Conservation (phyloP, 2,329 filamentous ascomycete genomes). For the Teratosphaeriaceae sp. region DNA sequence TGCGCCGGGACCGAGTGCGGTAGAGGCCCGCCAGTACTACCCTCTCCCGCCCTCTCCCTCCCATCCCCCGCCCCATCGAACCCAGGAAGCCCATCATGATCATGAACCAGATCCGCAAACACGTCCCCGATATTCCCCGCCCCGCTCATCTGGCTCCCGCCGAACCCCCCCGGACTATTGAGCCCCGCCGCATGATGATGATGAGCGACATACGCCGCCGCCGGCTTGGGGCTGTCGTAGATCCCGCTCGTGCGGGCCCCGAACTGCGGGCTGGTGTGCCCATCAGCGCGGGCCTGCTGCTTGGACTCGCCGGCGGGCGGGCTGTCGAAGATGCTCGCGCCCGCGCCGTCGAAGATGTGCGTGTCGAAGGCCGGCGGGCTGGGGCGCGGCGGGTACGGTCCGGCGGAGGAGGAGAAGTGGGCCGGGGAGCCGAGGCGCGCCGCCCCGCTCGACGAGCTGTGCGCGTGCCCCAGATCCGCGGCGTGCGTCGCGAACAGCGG, state of each 20-base stretch:
- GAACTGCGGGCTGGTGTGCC: conserved; percentile 6
- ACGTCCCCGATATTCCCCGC: conserved; percentile 27
- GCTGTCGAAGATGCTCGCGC: conserved; percentile 23
- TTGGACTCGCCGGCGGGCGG: conserved; percentile 9
- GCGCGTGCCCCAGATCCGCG: too few species aligned
- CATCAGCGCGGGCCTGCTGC: conserved; percentile 2
- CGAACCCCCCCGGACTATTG: conserved; percentile 25
- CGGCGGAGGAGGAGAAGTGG: conserved; percentile 16
- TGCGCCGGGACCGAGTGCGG: not conserved
- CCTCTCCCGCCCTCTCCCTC: not conserved
- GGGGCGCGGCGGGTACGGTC: conserved; percentile 9
- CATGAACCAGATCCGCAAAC: conserved; percentile 30
- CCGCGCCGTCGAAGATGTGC: conserved; percentile 16
- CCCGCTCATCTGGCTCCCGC: conserved; percentile 25
- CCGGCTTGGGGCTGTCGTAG: not conserved
- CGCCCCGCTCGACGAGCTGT: too few species aligned
- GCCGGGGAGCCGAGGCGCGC: conserved; percentile 23
- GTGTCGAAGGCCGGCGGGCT: conserved; percentile 19
- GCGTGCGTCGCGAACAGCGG: conserved; percentile 21
- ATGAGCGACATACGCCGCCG: conserved; percentile 17
- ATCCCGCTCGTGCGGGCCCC: too few species aligned
- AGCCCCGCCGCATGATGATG: conserved; percentile 2
- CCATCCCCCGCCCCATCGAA: conserved; percentile 3
- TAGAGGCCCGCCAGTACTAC: not conserved
- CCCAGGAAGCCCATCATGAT: conserved; percentile 1